Evolutionary conservation across 2,329 filamentous ascomycete species (phyloP).

Genomic region (Myriosclerotinia duriaeana): DNA sequence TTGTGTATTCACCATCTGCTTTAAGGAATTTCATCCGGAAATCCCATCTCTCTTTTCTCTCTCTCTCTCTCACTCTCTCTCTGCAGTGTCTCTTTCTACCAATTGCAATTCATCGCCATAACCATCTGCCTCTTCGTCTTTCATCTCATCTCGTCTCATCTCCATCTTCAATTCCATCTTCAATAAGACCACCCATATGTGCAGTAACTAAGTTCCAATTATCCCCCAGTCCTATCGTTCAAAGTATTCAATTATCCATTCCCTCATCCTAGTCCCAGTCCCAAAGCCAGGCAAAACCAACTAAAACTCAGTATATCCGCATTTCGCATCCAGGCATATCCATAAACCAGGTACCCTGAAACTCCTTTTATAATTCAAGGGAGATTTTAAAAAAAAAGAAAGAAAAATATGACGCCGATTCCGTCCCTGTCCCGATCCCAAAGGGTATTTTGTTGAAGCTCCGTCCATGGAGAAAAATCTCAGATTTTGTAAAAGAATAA

Average conservation of each 20-base stretch:
- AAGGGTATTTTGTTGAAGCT: conserved; percentile 20
- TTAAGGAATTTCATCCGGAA: not conserved
- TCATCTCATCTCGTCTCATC: not conserved
- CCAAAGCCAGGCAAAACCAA: not conserved
- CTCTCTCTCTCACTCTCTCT: not conserved
- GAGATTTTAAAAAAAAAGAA: not conserved
- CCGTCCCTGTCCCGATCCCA: conserved; percentile 7
- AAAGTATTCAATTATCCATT: conserved; percentile 5
- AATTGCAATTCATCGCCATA: not conserved
- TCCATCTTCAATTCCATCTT: not conserved
- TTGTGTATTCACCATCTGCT: not conserved
- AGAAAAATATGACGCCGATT: conserved; percentile 9
- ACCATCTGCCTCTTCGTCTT: not conserved
- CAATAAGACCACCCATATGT: conserved; percentile 12
- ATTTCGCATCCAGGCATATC: conserved; percentile 15
- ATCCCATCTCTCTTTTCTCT: not conserved
- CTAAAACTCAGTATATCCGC: not conserved
- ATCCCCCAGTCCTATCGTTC: not conserved
- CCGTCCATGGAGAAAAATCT: conserved; percentile 10
- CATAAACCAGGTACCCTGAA: conserved; percentile 9
- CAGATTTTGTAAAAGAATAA: conserved; percentile 13
- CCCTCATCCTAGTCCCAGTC: not conserved
- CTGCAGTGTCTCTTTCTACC: no score
- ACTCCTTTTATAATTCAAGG: conserved; percentile 12
- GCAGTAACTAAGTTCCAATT: not conserved